A percentile compares a stretch with the other conserved stretches of the same genome.
These are phyloP conservation scores for Musa schizocarpa DNA, from an alignment of 176 grass and related monocot species.

Conservation along the genomic window DNA sequence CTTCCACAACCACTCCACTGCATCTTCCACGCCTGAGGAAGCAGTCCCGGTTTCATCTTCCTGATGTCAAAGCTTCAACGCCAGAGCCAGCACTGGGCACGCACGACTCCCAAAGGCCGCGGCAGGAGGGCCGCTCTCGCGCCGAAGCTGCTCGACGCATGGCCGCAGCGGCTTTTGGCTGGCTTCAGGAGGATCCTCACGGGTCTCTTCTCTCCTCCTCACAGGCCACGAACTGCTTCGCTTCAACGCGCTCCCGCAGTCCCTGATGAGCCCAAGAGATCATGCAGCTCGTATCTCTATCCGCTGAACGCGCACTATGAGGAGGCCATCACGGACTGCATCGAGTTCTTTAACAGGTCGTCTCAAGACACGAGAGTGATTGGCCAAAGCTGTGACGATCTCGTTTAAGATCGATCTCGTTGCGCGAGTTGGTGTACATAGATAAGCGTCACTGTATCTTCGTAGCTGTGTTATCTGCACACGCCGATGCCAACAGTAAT, in stretches of 20 bases:
- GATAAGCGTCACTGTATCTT: too few relatives aligned
- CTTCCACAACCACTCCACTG: neutral
- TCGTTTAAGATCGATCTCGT: neutral
- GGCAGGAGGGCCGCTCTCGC: neutral
- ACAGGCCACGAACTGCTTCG: conserved; percentile 39
- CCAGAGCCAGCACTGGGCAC: neutral
- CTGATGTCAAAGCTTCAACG: conserved; percentile 2
- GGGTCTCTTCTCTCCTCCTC: neutral
- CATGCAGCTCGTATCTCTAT: conserved; percentile 44
- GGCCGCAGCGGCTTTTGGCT: neutral
- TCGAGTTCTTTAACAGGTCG: conserved; percentile 82
- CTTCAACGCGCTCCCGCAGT: neutral
- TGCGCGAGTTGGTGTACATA: neutral
- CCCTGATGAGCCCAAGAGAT: conserved; percentile 13
- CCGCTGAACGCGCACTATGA: conserved; percentile 65
- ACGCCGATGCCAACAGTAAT: too few relatives aligned
- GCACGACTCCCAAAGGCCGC: neutral
- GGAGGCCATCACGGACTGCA: conserved; percentile 85
- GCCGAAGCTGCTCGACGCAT: neutral
- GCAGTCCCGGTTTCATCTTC: neutral
- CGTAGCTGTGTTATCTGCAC: too few relatives aligned
- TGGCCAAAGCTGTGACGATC: conserved; percentile 12
- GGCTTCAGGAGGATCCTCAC: conserved; percentile 5
- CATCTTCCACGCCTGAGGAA: neutral
- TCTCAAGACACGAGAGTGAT: conserved; percentile 18